A percentile compares a stretch with the other conserved stretches of the same genome.
These are phyloP conservation scores for Solanum pimpinellifolium DNA, from an alignment of 257 asterid species.

Conservation along the genomic window DNA sequence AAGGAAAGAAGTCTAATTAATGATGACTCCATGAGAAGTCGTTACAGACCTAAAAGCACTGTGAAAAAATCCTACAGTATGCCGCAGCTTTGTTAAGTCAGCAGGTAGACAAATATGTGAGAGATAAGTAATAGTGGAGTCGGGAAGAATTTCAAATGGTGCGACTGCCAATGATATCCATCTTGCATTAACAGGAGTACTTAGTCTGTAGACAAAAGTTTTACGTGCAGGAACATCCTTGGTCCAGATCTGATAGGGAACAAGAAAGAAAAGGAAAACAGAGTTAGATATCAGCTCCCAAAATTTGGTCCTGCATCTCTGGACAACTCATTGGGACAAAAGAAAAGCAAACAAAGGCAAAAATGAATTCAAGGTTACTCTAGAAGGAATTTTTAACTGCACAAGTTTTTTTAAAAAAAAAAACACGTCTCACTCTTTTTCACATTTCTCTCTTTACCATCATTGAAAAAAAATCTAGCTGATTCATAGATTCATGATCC, in stretches of 20 bases:
- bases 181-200: conserved; percentile 87
- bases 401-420: not conserved
- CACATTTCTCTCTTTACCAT: not conserved
- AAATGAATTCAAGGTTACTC: not conserved
- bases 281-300: not conserved
- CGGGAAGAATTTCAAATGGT: conserved; percentile 84
- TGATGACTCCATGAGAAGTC: not conserved
- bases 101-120: conserved; percentile 71
- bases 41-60: conserved; percentile 68
- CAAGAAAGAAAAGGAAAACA: not conserved
- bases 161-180: conserved; percentile 91
- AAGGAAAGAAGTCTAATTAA: not conserved
- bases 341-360: not conserved
- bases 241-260: conserved; percentile 52
- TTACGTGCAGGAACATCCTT: conserved; percentile 83
- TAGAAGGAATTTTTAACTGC: not conserved
- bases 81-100: conserved; percentile 68
- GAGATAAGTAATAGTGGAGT: conserved; percentile 50
- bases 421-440: not conserved
- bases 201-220: conserved; percentile 77
- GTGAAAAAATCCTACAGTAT: conserved; percentile 68
- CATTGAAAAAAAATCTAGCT: not conserved
- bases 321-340: not conserved
- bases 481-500: not conserved
- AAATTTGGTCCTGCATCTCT: not conserved